Conservation (phyloP, 768 basidiomycete species). For the Lactarius sanguifluus region DNA sequence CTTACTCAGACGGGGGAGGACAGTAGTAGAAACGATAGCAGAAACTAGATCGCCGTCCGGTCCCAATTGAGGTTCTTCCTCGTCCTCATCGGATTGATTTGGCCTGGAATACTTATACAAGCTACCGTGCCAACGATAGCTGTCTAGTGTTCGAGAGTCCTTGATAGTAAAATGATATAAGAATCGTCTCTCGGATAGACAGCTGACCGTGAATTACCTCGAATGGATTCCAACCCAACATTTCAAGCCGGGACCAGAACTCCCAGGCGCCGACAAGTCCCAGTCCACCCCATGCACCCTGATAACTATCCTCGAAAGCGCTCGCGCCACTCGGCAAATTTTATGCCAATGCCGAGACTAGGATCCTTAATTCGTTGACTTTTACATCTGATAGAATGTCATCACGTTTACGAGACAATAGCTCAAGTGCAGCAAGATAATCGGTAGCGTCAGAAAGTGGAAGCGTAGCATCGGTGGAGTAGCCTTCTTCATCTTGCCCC, state of each 20-base stretch:
- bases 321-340: slow-evolving; percentile 73
- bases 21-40: slow-evolving; percentile 81
- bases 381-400: slow-evolving; percentile 77
- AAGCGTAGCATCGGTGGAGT: slow-evolving; percentile 81
- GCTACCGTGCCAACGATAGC: slow-evolving; percentile 80
- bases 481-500: slow-evolving; percentile 66
- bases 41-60: slow-evolving; percentile 87
- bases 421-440: slow-evolving; percentile 60
- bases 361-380: slow-evolving; percentile 86
- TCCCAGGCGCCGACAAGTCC: slow-evolving; percentile 90
- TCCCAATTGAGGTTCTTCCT: slow-evolving; percentile 60
- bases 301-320: slow-evolving; percentile 78
- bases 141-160: slow-evolving; percentile 62
- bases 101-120: slow-evolving; percentile 69
- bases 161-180: slow-evolving; percentile 32
- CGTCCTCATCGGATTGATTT: slow-evolving; percentile 31
- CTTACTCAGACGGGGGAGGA: slow-evolving; percentile 73
- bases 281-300: slow-evolving; percentile 86
- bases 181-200: neutral
- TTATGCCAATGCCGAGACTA: slow-evolving; percentile 58
- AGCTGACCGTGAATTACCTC: slow-evolving; percentile 48
- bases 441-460: slow-evolving; percentile 65
- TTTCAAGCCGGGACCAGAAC: slow-evolving; percentile 89
- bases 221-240: slow-evolving; percentile 85
- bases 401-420: slow-evolving; percentile 50